These are phyloP conservation scores for Suillus subalutaceus DNA, from an alignment of 768 basidiomycete genomes.

Conservation along the genomic window DNA sequence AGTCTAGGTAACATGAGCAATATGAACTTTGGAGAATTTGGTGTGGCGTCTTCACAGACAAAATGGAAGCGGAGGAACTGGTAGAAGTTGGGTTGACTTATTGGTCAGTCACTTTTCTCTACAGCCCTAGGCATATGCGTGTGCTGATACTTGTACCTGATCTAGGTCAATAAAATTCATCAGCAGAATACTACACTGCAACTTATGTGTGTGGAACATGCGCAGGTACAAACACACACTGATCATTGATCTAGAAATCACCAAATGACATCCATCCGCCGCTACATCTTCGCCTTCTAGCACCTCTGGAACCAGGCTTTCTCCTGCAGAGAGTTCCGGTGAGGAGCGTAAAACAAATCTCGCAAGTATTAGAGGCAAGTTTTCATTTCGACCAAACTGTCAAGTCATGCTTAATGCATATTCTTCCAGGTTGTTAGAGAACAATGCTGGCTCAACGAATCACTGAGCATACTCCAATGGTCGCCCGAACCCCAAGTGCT, in stretches of 20 bases:
- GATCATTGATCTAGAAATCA: conserved; percentile 49
- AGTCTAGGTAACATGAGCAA: conserved; percentile 29
- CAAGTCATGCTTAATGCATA: conserved; percentile 2
- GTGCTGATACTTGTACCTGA: conserved; percentile 13
- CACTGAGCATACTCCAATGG: conserved; percentile 65
- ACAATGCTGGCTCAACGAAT: conserved; percentile 84
- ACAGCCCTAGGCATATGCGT: neutral
- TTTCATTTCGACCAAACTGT: neutral
- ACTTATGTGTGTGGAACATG: conserved; percentile 54
- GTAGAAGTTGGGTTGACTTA: conserved; percentile 32
- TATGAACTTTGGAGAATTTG: conserved; percentile 27
- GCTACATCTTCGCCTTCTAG: conserved; percentile 62
- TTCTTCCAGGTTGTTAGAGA: conserved; percentile 66
- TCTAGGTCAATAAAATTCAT: conserved; percentile 58
- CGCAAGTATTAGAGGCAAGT: conserved; percentile 72
- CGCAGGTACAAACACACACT: conserved; percentile 7
- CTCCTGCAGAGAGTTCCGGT: conserved; percentile 72
- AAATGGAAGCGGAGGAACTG: conserved; percentile 17
- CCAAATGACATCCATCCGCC: conserved; percentile 71
- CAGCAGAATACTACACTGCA: conserved; percentile 68
- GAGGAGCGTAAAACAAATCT: conserved; percentile 70
- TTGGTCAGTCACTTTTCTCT: conserved; percentile 25
- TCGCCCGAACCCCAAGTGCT: conserved; percentile 42
- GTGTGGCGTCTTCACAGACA: conserved; percentile 26
- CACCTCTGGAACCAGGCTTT: conserved; percentile 79